Evolutionary conservation across 768 basidiomycete species (phyloP).

Genomic region (Boletales sp.): DNA sequence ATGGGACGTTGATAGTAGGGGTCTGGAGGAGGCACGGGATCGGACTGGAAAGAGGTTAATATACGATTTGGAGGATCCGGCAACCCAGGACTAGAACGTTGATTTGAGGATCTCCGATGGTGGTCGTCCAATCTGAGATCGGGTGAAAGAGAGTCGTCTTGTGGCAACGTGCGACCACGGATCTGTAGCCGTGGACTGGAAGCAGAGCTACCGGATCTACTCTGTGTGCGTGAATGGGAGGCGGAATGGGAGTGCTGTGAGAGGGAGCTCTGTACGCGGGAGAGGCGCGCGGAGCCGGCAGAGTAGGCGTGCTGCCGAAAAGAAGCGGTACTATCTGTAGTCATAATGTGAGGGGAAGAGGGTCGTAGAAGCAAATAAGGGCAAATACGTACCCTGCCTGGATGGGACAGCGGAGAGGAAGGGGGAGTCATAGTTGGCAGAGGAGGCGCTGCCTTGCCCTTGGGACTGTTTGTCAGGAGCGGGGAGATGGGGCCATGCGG

Average conservation of each 20-base stretch:
- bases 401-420: slow-evolving; percentile 29
- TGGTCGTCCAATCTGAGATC: slow-evolving; percentile 24
- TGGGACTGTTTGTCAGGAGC: slow-evolving; percentile 4
- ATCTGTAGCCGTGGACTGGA: slow-evolving; percentile 46
- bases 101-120: slow-evolving; percentile 10
- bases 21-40: slow-evolving; percentile 10
- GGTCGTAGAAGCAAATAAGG: slow-evolving; percentile 7
- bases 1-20: slow-evolving; percentile 17
- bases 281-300: slow-evolving; percentile 28
- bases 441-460: slow-evolving; percentile 33
- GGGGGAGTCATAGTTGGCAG: slow-evolving; percentile 28
- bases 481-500: slow-evolving; percentile 18
- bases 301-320: slow-evolving; percentile 28
- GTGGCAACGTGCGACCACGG: slow-evolving; percentile 40
- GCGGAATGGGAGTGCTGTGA: slow-evolving; percentile 31
- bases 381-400: slow-evolving; percentile 37
- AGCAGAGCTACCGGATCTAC: slow-evolving; percentile 43
- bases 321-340: slow-evolving; percentile 26
- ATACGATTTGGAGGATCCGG: slow-evolving; percentile 13
- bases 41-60: slow-evolving; percentile 13
- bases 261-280: slow-evolving; percentile 36
- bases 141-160: slow-evolving; percentile 30
- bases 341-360: slow-evolving; percentile 7
- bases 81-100: slow-evolving; percentile 17
- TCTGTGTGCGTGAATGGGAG: slow-evolving; percentile 44